Evolutionary conservation across 441 rosid genomes (phyloP), one percentile per base, ranked within the genome.

Genomic region (Corymbia citriodora): DNA sequence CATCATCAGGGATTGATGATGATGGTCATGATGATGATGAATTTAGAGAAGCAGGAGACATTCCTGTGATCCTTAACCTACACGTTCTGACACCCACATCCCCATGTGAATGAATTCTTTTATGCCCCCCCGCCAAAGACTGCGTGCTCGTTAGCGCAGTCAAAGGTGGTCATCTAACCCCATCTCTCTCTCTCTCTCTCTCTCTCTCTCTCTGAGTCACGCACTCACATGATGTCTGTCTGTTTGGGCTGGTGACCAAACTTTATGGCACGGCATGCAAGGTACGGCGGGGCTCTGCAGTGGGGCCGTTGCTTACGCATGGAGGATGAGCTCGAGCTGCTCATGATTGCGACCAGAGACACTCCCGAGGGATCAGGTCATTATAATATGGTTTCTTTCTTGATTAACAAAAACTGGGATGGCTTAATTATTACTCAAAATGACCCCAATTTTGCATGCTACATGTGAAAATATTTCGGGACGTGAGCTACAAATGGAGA

Each of bases 91-190:
- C 91, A 65, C 68, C 89, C 89, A 61, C 33, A 65, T 48, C 9
- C 31, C 82, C 81, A 57, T 59, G 88, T 87, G 49, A 54, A 52
- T 55, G 88, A 87, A 72, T 82, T 85, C 57, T 55, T 90, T 31
- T n/a, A n/a, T 70, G 31, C 25, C 29, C 4, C 36, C 59, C 40
- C 31, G 19, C 53, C 88, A 63, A 87, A 90, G 91, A 55, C 90
- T 87, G 90, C 89, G 88, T 53, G 61, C 91, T 90, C 88, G 92
- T 88, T 91, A 89, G 89, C 90, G 90, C 61, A 63, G 93, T 94
- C 95, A 92, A 90, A 88, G 93, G 88, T 93, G 96, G 93, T 94
- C 88, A 93, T 90, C 96, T 89, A 93, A 92, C 94, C 88, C 94
- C 92, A 68, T 40, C 19, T 31, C 23, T 74, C 54, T 63, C 31